Evolutionary conservation across 345 rosid genomes (phyloP), one percentile per base, ranked within the genome.

Genomic region (Camelina neglecta): DNA sequence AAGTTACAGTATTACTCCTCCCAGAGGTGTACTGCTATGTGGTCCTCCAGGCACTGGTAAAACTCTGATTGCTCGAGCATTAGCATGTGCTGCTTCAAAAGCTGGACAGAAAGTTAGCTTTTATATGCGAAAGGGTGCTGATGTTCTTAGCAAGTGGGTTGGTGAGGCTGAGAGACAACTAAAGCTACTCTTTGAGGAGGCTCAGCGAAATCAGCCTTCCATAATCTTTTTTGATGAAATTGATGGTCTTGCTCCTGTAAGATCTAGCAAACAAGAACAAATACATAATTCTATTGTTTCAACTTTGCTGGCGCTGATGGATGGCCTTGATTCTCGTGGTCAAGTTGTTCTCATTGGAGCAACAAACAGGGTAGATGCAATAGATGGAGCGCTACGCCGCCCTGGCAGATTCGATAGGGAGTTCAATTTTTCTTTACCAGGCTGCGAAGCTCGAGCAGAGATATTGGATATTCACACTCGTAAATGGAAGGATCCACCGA

Each of bases 21-120:
- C 99, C 24, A 85, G 99, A 80, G 99, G 99, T 38, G 99, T 96
- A 64, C 76, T 96, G 85, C 82, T 96, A 77, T 95, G 99, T 79
- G 99, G 99, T 79, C 99, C 99, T 69, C 99, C 99, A 71, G 99
- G 99, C 72, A 96, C 99, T 24, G 99, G 99, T 69, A 96, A 96
- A 82, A 96, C 99, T 59, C 84, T 96, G 82, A 91, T 96, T 82
- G 99, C 99, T 33, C 85, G 99, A 86, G 99, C 99, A 67, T 85
- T 96, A 79, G 99, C 99, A 36, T 93, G 96, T 86, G 97, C 99
- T 87, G 99, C 99, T 86, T 96, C 99, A 71, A 96, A 85, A 81
- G 98, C 99, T 84, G 99, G 99, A 21, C 98, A 96, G 89, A 96
- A 96, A 81, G 99, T 96, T 66, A 96, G 93, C 80, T 96, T 96